Base-by-base conservation (phyloP, 176 grass and related monocot genomes). In the Bothriochloa decipiens region DNA sequence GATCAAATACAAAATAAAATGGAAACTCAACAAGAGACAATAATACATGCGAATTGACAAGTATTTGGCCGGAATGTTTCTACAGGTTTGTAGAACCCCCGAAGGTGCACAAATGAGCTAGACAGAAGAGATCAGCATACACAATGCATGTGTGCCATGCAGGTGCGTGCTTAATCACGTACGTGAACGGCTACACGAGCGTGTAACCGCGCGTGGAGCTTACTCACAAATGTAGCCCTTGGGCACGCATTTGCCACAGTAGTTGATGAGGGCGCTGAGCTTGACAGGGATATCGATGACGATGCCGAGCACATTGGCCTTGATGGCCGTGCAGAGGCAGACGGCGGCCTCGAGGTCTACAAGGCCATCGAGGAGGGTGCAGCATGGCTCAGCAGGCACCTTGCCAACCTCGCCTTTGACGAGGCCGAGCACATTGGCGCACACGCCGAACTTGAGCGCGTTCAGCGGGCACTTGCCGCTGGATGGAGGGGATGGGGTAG, bases 291-390 rank as follows among this genome's bases (percentile, higher is more conserved):
- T 15, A 67, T 91, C 73, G 33, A 95, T 27, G 77, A 84, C 58
- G 33, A 82, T 4, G 64, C 93, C 90, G n/a, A 92, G 83, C 33
- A 95, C 41, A 66, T 92, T 92, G 50, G 83, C 90, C 72, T 89
- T 95, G 45, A 91, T 83, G 45, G 86, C 90, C 0, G 86, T 92
- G 90, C 93, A 95, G 61, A 95, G 93, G 87, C 90, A 90, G 39
- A 91, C 83, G 25, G 88, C 90, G 15, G 86, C 90, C 76, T 95
- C 90, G 29, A 91, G 28, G 69, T 92, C 90, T 15, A 52, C 88
- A 7, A 95, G 86, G 45, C 88, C 88, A 22, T 22, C 15, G 43
- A 92, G 16, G n/a, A 95, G 90, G 84, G 17, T 87, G 80, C 93
- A 95, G 86, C 93, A 92, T 11, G 90, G 88, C 83, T 92, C 70